Evolutionary conservation across 768 basidiomycete genomes (phyloP), one percentile per base, ranked within the genome.

Genomic region (Boletus insuetus): DNA sequence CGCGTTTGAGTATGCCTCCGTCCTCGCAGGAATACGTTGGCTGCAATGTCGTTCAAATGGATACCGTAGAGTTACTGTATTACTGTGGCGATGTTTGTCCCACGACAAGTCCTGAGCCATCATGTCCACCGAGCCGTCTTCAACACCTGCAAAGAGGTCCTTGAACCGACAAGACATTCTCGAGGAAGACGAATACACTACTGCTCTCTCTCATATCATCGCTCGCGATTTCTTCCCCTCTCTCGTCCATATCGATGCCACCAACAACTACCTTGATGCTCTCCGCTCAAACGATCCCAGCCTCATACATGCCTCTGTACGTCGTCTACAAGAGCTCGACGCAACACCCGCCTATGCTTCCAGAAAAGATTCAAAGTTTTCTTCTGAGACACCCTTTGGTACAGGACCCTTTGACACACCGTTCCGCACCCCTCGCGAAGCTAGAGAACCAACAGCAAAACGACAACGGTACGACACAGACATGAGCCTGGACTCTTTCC

Each of bases 141-240:
- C 71, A 12, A 63, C 70, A 1, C 44, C 56, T 0, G 46, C 65
- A 22, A 74, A 76, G 58, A 81, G 79, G 24, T 93, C 91, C 17
- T 76, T 93, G 53, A 88, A 88, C 66, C 74, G 78, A 14, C 91
- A 93, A 64, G 65, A 78, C 13, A 78, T 92, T 14, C 81, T 91
- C 14, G 89, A 92, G 46, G 97, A 99, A 77, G 97, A 98, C 59
- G 93, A 94, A 68, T 98, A 98, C 70, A 94, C 93, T 2, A 85
- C 83, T 44, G 90, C 89, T 2, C 79, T 99, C 20, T 92, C 91
- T 12, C 82, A 85, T 45, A 98, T 98, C 64, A 98, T 98, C 64
- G 89, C 91, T 38, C 87, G 97, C 46, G 96, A 98, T 74, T 99
- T 99, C 80, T 99, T 98, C 66, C 97, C 97, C 0, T 92, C 92